Evolutionary conservation across 768 basidiomycete genomes (phyloP).

Genomic region (Cystobasidiopsis lactophilus): DNA sequence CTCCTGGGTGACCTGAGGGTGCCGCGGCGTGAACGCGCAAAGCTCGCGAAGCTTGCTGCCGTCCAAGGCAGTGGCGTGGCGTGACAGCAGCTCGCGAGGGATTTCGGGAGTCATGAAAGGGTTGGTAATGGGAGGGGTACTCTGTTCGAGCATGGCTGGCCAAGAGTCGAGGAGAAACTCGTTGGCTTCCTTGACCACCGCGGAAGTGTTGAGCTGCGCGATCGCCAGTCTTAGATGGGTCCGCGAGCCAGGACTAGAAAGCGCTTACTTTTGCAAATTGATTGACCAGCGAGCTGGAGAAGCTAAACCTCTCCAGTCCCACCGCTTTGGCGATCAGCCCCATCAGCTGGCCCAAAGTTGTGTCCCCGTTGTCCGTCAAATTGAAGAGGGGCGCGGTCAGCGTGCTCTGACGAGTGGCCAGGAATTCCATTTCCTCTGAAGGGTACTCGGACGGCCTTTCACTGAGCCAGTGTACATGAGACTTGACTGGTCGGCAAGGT

Average conservation of each 20-base stretch:
- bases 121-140: background rate
- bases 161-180: background rate
- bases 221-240: background rate
- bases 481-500: background rate
- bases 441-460: background rate
- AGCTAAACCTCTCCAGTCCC: background rate
- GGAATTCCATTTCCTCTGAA: background rate
- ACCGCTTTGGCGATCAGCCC: background rate
- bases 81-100: background rate
- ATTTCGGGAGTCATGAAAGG: background rate
- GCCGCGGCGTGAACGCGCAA: background rate
- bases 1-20: background rate
- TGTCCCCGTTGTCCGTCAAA: background rate
- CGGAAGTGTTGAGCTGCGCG: background rate
- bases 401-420: background rate
- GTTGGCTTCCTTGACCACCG: background rate
- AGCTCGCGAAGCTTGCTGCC: background rate
- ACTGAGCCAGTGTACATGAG: background rate
- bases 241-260: background rate
- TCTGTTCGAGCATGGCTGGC: background rate
- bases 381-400: background rate
- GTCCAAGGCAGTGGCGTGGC: background rate
- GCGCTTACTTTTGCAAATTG: constrained; percentile 1
- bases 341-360: background rate
- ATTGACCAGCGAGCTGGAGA: background rate